A percentile compares a stretch with the other conserved stretches of the same genome.
Conservation (phyloP, 257 asterid genomes). For the Penstemon eatonii region DNA sequence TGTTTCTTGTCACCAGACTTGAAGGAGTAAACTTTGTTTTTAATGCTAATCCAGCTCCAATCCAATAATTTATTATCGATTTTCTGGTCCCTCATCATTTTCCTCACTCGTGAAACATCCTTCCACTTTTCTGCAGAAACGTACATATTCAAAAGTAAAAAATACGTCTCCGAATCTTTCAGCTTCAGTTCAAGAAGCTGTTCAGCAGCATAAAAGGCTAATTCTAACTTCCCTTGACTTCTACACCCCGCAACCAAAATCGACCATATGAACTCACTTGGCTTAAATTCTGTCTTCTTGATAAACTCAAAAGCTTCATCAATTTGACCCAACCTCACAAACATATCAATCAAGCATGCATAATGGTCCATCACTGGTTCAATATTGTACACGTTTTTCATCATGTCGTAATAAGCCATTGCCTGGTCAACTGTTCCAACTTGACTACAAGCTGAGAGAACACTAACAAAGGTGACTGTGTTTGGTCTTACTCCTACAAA, state of each 20-base stretch:
- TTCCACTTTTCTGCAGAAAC: constrained; percentile 66
- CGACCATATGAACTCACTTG: constrained; percentile 88
- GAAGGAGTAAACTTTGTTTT: constrained; percentile 68
- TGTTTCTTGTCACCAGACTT: constrained; percentile 36
- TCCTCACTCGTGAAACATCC: constrained; percentile 74
- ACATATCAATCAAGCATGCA: constrained; percentile 76
- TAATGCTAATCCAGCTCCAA: constrained; percentile 83
- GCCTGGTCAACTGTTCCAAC: constrained; percentile 81
- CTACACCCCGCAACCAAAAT: constrained; percentile 76
- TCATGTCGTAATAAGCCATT: constrained; percentile 63
- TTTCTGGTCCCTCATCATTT: constrained; percentile 67
- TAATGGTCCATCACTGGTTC: constrained; percentile 80
- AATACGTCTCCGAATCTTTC: constrained; percentile 62
- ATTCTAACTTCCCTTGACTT: constrained; percentile 71
- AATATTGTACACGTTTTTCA: constrained; percentile 63
- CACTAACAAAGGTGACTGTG: constrained; percentile 76
- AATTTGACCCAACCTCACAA: constrained; percentile 68
- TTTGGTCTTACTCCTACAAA: constrained; percentile 78
- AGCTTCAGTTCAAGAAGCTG: constrained; percentile 71
- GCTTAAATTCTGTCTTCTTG: constrained; percentile 45
- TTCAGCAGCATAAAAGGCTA: constrained; percentile 71
- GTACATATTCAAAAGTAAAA: constrained; percentile 67
- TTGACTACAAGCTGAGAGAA: constrained; percentile 89
- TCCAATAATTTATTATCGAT: constrained; percentile 50
- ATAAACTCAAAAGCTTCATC: constrained; percentile 79